Evolutionary conservation across 345 rosid genomes (phyloP).

Genomic region (Gossypium raimondii): DNA sequence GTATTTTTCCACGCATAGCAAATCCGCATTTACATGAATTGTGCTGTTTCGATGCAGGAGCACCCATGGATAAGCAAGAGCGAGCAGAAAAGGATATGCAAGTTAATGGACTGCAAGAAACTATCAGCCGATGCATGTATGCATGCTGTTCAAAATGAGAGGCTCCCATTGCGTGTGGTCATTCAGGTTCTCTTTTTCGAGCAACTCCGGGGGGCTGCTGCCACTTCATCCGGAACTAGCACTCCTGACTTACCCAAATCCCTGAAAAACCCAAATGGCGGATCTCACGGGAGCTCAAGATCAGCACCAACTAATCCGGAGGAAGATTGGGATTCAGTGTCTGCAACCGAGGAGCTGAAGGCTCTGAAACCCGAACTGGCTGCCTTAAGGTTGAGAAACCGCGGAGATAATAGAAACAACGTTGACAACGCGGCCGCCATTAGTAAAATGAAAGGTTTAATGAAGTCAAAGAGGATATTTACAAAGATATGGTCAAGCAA

Average conservation of each 20-base stretch:
- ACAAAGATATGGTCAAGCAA: constrained; percentile 51
- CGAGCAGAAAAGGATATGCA: constrained; percentile 79
- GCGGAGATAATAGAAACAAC: constrained; percentile 29
- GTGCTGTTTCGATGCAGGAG: constrained; percentile 39
- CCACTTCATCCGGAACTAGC: constrained; percentile 75
- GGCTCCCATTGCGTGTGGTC: constrained; percentile 73
- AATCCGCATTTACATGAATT: neutral
- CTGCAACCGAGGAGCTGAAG: constrained; percentile 66
- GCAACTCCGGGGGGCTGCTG: constrained; percentile 61
- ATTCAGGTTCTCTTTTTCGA: constrained; percentile 79
- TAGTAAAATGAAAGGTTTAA: constrained; percentile 60
- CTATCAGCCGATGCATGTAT: constrained; percentile 76
- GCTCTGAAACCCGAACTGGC: constrained; percentile 64
- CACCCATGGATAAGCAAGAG: constrained; percentile 68
- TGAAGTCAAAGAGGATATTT: constrained; percentile 66
- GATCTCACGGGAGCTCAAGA: constrained; percentile 57
- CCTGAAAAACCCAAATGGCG: constrained; percentile 44
- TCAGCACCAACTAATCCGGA: constrained; percentile 59
- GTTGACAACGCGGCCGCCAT: constrained; percentile 36
- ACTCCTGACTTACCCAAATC: constrained; percentile 68
- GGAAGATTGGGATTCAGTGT: constrained; percentile 77
- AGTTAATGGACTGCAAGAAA: constrained; percentile 82
- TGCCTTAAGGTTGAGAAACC: constrained; percentile 41
- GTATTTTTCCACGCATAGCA: neutral
- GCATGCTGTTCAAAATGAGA: constrained; percentile 84